Evolutionary conservation across 768 basidiomycete genomes (phyloP), one percentile per base, ranked within the genome.

Genomic region (Suillus paluster): DNA sequence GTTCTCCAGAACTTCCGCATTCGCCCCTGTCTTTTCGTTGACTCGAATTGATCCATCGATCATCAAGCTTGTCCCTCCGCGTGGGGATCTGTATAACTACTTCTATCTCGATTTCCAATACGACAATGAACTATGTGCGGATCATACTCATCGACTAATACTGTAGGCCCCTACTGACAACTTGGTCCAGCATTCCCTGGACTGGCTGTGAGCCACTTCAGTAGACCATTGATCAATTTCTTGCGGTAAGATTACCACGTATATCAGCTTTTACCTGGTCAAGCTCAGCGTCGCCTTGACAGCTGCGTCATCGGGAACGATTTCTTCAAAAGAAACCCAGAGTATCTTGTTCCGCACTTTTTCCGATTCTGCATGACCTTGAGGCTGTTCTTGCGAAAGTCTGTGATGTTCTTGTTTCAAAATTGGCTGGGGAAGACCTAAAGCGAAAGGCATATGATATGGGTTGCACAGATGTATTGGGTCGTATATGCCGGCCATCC

Each of bases 81-180:
- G 39, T 8, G 23, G n/a, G n/a, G 66, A 70, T 54, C 15, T 64
- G 5, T 17, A 58, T 17, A 70, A 63, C 41, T 70, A 70, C 42
- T 70, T 70, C 49, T 59, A 65, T 59, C 59, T 70, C 41, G 44
- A 58, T 12, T 15, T 25, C 54, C 36, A 10, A 25, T 39, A 38
- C 23, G 0, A 6, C 15, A 7, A 39, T 11, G 23, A 19, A 6
- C 2, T 6, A 55, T 25, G 54, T 55, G 17, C 15, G 54, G 3
- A 7, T 27, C 10, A 10, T 38, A 9, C 4, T 55, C 17, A 25
- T 10, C 14, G 8, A 36, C 33, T 53, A 21, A 15, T 12, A 39
- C 23, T 25, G 14, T 39, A 17, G 12, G 15, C 21, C n/a, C 3
- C 14, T 34, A 4, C 34, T 38, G 36, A 54, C 23, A n/a, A 54